Conservation (phyloP, 225 moss, liverwort and hornwort species). For the Marchantia polymorpha region DNA sequence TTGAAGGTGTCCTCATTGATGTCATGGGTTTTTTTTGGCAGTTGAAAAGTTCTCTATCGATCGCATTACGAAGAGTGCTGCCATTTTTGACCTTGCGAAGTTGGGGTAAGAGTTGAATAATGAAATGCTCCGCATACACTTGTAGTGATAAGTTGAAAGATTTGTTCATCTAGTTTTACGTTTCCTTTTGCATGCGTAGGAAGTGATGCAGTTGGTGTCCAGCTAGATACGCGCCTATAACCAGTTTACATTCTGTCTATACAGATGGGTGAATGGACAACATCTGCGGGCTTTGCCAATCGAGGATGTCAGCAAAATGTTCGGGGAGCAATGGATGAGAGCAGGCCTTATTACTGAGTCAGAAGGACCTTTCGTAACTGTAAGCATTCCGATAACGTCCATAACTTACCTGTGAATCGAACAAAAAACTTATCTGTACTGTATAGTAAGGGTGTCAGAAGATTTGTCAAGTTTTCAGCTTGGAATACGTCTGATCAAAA, state of each 20-base stretch:
- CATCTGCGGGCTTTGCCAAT: constrained; percentile 76
- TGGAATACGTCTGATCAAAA: neutral
- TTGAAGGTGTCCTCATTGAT: neutral
- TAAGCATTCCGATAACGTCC: constrained; percentile 27
- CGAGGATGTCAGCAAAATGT: constrained; percentile 62
- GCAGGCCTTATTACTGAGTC: constrained; percentile 61
- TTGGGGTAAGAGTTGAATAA: constrained; percentile 53
- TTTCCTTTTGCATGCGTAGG: neutral
- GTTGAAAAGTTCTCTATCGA: constrained; percentile 92
- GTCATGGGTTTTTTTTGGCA: constrained; percentile 27
- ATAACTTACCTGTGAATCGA: neutral
- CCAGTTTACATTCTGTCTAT: neutral
- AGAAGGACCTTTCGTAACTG: constrained; percentile 60
- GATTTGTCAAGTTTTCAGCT: neutral
- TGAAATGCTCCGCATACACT: neutral
- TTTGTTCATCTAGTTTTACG: too few relatives aligned
- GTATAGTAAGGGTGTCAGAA: neutral
- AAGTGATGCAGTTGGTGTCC: neutral
- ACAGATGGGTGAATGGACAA: constrained; percentile 94
- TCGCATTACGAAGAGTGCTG: constrained; percentile 94
- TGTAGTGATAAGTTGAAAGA: neutral
- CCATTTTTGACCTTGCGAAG: constrained; percentile 87
- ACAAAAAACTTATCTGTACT: neutral
- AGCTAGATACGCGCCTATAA: neutral
- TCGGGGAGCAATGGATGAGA: constrained; percentile 83